Evolutionary conservation across 208 protist species (phyloP).

Genomic region (Crithidia brevicula): DNA sequence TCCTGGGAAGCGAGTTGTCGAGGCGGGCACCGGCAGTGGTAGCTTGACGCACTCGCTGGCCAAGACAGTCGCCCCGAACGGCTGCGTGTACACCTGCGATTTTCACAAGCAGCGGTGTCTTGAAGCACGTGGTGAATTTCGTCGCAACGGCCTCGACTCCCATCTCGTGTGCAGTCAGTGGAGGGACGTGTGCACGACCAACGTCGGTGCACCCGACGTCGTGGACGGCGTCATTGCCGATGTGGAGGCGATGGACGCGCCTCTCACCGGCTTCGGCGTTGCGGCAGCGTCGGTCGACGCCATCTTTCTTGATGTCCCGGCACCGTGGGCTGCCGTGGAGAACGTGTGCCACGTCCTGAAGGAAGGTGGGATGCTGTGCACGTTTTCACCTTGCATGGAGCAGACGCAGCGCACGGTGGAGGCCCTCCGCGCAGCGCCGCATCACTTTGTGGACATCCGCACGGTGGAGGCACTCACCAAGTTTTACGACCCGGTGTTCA

Average conservation of each 20-base stretch:
- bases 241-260: conserved; percentile 45
- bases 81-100: conserved; percentile 87
- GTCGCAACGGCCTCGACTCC: conserved; percentile 57
- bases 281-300: conserved; percentile 77
- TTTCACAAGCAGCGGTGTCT: conserved; percentile 89
- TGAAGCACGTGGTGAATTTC: conserved; percentile 80
- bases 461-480: conserved; percentile 88
- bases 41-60: conserved; percentile 89
- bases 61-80: conserved; percentile 77
- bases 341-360: conserved; percentile 86
- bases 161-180: conserved; percentile 77
- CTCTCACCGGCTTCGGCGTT: conserved; percentile 75
- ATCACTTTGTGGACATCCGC: conserved; percentile 86
- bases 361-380: conserved; percentile 88
- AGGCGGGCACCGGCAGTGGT: conserved; percentile 92
- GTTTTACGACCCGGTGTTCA: conserved; percentile 75
- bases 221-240: conserved; percentile 39
- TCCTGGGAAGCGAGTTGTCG: conserved; percentile 77
- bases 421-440: conserved; percentile 59
- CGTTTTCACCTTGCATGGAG: conserved; percentile 95
- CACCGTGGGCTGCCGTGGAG: conserved; percentile 87
- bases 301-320: conserved; percentile 94
- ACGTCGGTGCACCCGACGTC: conserved; percentile 21
- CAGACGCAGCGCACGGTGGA: conserved; percentile 88
- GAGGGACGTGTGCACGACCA: conserved; percentile 84